Evolutionary conservation across 768 basidiomycete genomes (phyloP), one percentile per base, ranked within the genome.

Genomic region (Russula dissimulans): DNA sequence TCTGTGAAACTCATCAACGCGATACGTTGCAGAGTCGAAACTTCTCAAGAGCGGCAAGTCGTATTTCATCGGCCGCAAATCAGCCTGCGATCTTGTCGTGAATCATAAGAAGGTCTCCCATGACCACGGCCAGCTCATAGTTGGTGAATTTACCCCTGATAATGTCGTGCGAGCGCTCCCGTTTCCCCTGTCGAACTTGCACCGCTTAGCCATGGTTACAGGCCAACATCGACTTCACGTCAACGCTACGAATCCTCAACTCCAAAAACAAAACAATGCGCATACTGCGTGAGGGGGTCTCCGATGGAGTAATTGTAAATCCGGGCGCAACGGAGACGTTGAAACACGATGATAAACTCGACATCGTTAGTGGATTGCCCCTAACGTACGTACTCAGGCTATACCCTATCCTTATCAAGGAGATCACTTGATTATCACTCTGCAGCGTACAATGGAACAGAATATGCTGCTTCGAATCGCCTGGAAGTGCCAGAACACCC

Each of bases 51-150:
- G 85, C 2, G 79, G 79, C 15, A 76, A 71, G 41, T 74, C 73
- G 12, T 84, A 87, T 58, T 41, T 66, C 0, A 64, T 90, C 0
- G 86, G 87, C 15, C 76, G 89, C 44, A 85, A 81, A 70, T 12
- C 52, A 50, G 80, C 77, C 1, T 71, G 71, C 8, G 61, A 61
- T 45, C 72, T 91, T 1, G 32, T 76, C 4, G 71, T 90, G 48
- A 79, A 78, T 60, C 78, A 76, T 72, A 83, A 83, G 67, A 85
- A 81, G 68, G 76, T 91, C 48, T 90, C 88, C 0, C 76, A 78
- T 32, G 73, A 80, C 22, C 84, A 87, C 63, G 82, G 81, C 50
- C 71, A 76, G 50, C 79, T 91, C 57, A 71, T 73, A 5, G 83
- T 90, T 4, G 83, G 77, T 1, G 62, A 72, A 4, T 85, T 77